These are phyloP conservation scores for Astraeus odoratus DNA, from an alignment of 768 basidiomycete genomes.

Conservation along the genomic window DNA sequence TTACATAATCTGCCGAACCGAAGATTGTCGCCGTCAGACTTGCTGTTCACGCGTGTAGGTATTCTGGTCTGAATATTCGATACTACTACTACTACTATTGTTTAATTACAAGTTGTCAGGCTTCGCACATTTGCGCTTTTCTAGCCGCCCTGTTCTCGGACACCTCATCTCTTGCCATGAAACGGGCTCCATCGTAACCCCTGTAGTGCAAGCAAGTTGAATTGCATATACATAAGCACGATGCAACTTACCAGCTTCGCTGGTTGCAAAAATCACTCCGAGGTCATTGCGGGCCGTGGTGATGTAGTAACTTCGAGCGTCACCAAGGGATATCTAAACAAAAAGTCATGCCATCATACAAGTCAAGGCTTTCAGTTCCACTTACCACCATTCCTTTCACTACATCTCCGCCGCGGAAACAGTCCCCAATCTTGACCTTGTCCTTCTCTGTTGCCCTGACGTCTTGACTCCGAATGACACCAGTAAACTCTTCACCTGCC, in stretches of 20 bases:
- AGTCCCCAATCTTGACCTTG: conserved; percentile 82
- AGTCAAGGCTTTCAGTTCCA: conserved; percentile 5
- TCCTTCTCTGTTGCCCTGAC: conserved; percentile 88
- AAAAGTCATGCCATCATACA: conserved; percentile 4
- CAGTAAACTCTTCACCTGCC: conserved; percentile 80
- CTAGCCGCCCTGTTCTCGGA: conserved; percentile 69
- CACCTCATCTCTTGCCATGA: conserved; percentile 93
- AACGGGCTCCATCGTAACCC: conserved; percentile 76
- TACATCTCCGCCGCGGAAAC: conserved; percentile 89
- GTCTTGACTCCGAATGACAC: conserved; percentile 84
- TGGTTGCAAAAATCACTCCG: conserved; percentile 86
- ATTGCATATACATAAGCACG: neutral
- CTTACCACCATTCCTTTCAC: conserved; percentile 81
- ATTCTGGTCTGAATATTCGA: too few species aligned
- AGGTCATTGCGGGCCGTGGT: conserved; percentile 87
- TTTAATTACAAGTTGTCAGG: conserved; percentile 52
- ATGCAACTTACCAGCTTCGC: conserved; percentile 62
- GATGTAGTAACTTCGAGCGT: conserved; percentile 87
- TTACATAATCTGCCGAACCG: neutral
- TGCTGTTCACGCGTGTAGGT: too few species aligned
- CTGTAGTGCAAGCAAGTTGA: conserved; percentile 30
- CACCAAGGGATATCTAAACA: conserved; percentile 79
- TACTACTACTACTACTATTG: conserved; percentile 8
- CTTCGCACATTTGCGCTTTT: conserved; percentile 83
- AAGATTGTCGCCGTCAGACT: too few species aligned